Conservation (phyloP, 23 red algal genomes). For the Gracilaria domingensis region DNA sequence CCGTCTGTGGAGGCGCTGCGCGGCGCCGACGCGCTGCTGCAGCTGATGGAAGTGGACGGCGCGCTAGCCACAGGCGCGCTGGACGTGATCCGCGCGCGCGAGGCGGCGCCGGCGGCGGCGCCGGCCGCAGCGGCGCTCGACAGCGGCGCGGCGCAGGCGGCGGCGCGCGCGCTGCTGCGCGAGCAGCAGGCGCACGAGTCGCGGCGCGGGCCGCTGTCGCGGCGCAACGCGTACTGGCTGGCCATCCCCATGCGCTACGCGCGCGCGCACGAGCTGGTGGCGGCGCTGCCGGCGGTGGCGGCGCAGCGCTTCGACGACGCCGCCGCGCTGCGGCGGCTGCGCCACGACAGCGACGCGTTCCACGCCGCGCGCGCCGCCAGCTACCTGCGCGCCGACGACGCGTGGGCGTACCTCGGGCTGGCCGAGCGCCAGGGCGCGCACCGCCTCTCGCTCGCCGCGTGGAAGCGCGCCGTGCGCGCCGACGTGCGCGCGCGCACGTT, state of each 20-base stretch:
- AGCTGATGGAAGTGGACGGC: not conserved
- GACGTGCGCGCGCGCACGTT: not conserved
- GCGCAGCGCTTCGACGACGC: not conserved
- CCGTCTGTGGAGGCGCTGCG: not conserved
- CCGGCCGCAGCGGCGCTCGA: not conserved
- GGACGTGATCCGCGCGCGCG: not conserved
- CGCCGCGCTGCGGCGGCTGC: not conserved
- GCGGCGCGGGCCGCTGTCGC: not conserved
- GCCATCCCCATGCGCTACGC: conserved; percentile 14
- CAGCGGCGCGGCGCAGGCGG: not conserved
- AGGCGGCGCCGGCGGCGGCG: not conserved
- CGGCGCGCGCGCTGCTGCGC: not conserved
- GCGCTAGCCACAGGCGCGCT: not conserved
- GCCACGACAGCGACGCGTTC: conserved; percentile 6
- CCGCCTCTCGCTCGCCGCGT: not conserved
- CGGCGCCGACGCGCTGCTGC: not conserved
- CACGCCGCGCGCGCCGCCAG: not conserved
- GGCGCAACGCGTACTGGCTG: conserved; percentile 21
- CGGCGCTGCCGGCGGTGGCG: not conserved
- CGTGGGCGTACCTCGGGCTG: not conserved
- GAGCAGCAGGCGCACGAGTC: not conserved
- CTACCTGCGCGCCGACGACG: not conserved
- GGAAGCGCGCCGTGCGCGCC: not conserved
- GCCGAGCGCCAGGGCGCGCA: conserved; percentile 4
- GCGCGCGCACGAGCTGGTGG: not conserved